Evolutionary conservation across 352 stramenopile species (phyloP).

Genomic region (Globisporangium heterothallicum): DNA sequence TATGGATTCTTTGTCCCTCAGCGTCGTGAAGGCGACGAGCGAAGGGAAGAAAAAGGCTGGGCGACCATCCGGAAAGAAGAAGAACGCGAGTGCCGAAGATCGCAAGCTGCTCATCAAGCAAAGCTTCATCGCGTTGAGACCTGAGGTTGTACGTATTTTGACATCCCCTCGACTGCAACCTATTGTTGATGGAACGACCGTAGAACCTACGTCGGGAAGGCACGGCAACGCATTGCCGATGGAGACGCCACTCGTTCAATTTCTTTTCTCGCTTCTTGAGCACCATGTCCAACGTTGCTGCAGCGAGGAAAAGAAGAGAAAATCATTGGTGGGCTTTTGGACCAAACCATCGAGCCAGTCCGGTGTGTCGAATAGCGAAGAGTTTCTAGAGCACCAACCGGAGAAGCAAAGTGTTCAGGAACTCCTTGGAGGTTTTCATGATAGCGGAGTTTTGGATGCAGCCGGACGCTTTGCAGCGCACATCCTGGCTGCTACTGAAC

Average conservation of each 20-base stretch:
- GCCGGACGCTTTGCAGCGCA: slow-evolving; percentile 11
- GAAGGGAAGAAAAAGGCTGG: slow-evolving; percentile 24
- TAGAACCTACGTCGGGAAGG: no score
- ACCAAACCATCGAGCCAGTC: neutral
- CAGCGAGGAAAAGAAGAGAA: slow-evolving; percentile 10
- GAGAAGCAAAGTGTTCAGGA: slow-evolving; percentile 1
- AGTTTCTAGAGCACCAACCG: slow-evolving; percentile 11
- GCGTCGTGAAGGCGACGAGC: slow-evolving; percentile 1
- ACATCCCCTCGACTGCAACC: slow-evolving; percentile 14
- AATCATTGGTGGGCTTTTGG: slow-evolving; percentile 1
- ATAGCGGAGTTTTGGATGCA: slow-evolving; percentile 11
- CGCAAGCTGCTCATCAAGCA: slow-evolving; percentile 17
- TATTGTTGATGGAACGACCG: no score
- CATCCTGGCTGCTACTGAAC: slow-evolving; percentile 7
- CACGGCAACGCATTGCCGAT: neutral
- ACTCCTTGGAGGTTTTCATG: slow-evolving; percentile 4
- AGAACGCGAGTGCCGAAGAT: slow-evolving; percentile 8
- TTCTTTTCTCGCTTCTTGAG: slow-evolving; percentile 15
- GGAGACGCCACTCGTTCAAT: slow-evolving; percentile 12
- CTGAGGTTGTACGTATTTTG: slow-evolving; percentile 33
- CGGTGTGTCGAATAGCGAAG: slow-evolving; percentile 2
- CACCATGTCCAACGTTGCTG: slow-evolving; percentile 13
- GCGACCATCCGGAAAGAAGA: slow-evolving; percentile 17
- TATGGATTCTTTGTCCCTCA: neutral
- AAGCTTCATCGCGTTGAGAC: slow-evolving; percentile 26